phyloP scores from a whole-genome alignment of 495 filamentous ascomycete genomes.

The Friedmanniomyces simplex region DNA sequence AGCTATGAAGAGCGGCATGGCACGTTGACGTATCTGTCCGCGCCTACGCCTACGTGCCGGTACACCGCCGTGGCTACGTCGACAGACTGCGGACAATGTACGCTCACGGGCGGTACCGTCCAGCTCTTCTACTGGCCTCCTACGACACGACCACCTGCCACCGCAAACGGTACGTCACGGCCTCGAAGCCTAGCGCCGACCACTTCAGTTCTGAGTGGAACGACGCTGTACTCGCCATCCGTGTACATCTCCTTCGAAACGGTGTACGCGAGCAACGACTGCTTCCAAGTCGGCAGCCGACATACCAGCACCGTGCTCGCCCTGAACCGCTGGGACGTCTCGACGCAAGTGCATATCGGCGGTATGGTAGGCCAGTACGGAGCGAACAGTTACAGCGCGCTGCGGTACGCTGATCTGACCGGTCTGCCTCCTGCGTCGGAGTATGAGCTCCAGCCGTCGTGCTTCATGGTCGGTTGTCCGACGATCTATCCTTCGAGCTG shows the following conservation, averaged over 20 bases:
- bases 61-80: background rate
- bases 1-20: too few species aligned
- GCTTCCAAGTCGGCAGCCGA: background rate
- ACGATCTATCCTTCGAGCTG: conserved; percentile 5
- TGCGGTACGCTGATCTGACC: conserved; percentile 6
- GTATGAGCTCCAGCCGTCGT: conserved; percentile 7
- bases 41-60: conserved; percentile 4
- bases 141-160: background rate
- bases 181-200: background rate
- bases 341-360: conserved; percentile 6
- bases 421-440: background rate
- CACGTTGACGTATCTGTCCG: background rate
- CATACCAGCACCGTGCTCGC: background rate
- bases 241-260: background rate
- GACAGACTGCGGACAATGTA: conserved; percentile 2
- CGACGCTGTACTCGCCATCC: background rate
- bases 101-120: background rate
- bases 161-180: background rate
- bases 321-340: background rate
- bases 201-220: background rate
- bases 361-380: background rate
- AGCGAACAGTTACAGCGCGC: background rate
- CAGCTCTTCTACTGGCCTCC: conserved; percentile 5
- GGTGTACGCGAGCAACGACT: background rate
- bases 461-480: conserved; percentile 1